These are phyloP conservation scores for Suillus clintonianus DNA, from an alignment of 768 basidiomycete species.

Conservation along the genomic window DNA sequence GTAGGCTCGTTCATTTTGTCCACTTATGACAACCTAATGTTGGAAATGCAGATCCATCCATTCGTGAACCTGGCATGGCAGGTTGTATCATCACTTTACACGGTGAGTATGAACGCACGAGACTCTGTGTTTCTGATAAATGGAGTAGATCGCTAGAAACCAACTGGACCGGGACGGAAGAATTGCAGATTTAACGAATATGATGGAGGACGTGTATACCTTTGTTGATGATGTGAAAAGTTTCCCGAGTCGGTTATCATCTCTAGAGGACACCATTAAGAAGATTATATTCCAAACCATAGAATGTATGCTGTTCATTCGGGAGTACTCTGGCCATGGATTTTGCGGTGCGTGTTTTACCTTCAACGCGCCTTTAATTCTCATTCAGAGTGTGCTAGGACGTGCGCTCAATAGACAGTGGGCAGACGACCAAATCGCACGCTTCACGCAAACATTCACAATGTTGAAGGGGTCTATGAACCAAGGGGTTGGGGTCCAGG, in stretches of 20 bases:
- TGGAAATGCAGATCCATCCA: constrained; percentile 23
- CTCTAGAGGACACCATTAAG: constrained; percentile 28
- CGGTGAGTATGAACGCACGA: constrained; percentile 9
- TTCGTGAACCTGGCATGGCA: constrained; percentile 30
- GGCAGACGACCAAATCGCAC: constrained; percentile 20
- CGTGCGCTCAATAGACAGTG: constrained; percentile 21
- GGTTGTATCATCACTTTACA: constrained; percentile 26
- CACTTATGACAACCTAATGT: background rate
- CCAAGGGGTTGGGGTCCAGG: constrained; percentile 24
- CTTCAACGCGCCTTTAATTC: background rate
- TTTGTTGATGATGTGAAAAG: constrained; percentile 32
- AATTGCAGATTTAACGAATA: constrained; percentile 24
- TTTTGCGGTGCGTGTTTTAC: constrained; percentile 30
- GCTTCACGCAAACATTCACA: constrained; percentile 23
- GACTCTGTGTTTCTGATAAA: constrained; percentile 9
- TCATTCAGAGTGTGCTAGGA: constrained; percentile 4
- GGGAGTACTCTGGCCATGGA: constrained; percentile 35
- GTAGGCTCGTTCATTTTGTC: constrained; percentile 4
- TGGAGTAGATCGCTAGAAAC: constrained; percentile 24
- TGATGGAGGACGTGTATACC: constrained; percentile 34
- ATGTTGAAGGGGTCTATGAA: constrained; percentile 27
- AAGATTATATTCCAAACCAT: constrained; percentile 33
- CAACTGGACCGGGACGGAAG: constrained; percentile 28
- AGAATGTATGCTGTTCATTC: constrained; percentile 39
- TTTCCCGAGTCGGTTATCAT: constrained; percentile 28